phyloP scores from a whole-genome alignment of 495 filamentous ascomycete genomes.

The Hypoxylon fragiforme region DNA sequence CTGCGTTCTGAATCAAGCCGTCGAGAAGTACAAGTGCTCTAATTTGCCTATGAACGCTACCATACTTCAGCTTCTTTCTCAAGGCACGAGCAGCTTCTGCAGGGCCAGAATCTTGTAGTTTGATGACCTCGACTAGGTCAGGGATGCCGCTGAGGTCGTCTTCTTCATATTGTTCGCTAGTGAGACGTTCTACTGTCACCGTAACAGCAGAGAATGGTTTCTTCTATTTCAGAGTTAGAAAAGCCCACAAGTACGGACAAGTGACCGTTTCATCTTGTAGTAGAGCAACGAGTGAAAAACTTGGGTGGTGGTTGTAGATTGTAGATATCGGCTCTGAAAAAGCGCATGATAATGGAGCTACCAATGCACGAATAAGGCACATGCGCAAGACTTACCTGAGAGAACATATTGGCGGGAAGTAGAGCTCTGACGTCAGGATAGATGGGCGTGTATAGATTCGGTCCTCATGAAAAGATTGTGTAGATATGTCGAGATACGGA shows the following conservation, averaged over 20 bases:
- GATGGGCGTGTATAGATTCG: slow-evolving; percentile 3
- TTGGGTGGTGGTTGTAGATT: neutral
- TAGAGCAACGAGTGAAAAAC: neutral
- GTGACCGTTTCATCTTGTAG: no score
- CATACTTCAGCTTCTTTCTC: slow-evolving; percentile 99
- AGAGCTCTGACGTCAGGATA: slow-evolving; percentile 19
- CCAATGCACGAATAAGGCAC: neutral
- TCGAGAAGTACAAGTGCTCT: slow-evolving; percentile 90
- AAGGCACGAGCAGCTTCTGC: slow-evolving; percentile 89
- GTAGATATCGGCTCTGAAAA: neutral
- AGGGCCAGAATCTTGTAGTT: slow-evolving; percentile 85
- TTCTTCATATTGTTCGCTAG: slow-evolving; percentile 84
- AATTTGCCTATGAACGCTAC: slow-evolving; percentile 86
- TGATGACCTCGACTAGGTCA: slow-evolving; percentile 90
- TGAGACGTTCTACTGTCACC: slow-evolving; percentile 89
- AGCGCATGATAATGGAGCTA: neutral
- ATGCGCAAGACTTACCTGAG: slow-evolving; percentile 39
- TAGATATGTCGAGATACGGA: no score
- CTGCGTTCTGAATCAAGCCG: slow-evolving; percentile 92
- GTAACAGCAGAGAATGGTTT: slow-evolving; percentile 95
- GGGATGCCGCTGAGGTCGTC: slow-evolving; percentile 91
- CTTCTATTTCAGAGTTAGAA: slow-evolving; percentile 57
- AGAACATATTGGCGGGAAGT: slow-evolving; percentile 42
- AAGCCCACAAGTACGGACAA: neutral
- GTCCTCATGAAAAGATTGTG: neutral